Conservation (phyloP, 2,329 filamentous ascomycete species). For the Fusarium guadeloupense region DNA sequence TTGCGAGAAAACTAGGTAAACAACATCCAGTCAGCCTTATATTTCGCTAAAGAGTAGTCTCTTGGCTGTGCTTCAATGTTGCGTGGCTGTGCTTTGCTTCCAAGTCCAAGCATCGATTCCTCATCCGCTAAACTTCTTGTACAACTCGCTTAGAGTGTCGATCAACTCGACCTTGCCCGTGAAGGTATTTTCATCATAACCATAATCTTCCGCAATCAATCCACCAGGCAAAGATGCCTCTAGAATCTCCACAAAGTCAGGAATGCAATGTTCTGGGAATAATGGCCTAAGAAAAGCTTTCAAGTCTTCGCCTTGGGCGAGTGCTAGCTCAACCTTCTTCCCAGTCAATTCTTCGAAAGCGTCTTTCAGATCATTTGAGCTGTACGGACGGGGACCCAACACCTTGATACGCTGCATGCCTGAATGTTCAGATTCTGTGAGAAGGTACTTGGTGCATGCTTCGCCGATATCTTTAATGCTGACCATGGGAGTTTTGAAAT, state of each 20-base stretch:
- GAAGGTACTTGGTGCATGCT: slow-evolving; percentile 33
- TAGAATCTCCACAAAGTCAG: slow-evolving; percentile 44
- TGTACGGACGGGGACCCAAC: slow-evolving; percentile 44
- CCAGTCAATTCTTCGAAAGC: slow-evolving; percentile 41
- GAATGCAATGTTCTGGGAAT: slow-evolving; percentile 30
- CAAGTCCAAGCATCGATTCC: not conserved
- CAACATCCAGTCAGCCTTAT: no score
- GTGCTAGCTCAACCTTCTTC: slow-evolving; percentile 30
- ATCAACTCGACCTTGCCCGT: slow-evolving; percentile 38
- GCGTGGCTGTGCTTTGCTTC: no score
- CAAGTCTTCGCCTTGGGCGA: slow-evolving; percentile 38
- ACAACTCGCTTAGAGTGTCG: slow-evolving; percentile 27
- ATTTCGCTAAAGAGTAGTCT: no score
- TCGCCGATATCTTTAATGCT: slow-evolving; percentile 44
- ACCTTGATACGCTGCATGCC: slow-evolving; percentile 34
- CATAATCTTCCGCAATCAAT: slow-evolving; percentile 38
- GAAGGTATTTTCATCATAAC: slow-evolving; percentile 32
- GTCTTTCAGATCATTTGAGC: slow-evolving; percentile 39
- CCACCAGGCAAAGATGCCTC: slow-evolving; percentile 42
- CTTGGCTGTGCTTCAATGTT: no score
- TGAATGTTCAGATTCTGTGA: slow-evolving; percentile 11
- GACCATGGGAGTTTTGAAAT: slow-evolving; percentile 46
- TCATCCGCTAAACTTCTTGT: not conserved
- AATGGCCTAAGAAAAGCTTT: slow-evolving; percentile 32
- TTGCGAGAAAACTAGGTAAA: not conserved